Percentiles rank a stretch among this genome's conserved stretches.
These are phyloP conservation scores for Backusella sp. DNA, from an alignment of 192 early-diverging fungal genomes.

Conservation along the genomic window DNA sequence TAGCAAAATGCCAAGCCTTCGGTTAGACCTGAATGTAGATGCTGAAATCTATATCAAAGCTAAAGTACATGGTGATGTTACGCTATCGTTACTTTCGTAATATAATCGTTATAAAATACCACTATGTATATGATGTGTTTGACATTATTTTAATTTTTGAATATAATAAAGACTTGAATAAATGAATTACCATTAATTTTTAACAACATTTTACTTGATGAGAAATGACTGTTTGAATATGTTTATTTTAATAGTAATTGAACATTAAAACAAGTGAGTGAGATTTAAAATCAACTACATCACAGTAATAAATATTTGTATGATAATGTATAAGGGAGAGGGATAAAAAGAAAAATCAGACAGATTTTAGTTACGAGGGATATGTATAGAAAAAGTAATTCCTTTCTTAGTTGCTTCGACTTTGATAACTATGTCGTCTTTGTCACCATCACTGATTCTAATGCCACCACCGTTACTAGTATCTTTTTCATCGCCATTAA, in stretches of 20 bases:
- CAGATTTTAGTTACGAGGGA: conserved; percentile 15
- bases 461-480: not conserved
- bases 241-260: not conserved
- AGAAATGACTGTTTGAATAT: not conserved
- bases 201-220: not conserved
- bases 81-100: conserved; percentile 12
- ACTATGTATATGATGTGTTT: not conserved
- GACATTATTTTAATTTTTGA: not conserved
- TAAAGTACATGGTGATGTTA: conserved; percentile 21
- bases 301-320: too few species aligned
- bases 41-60: conserved; percentile 13
- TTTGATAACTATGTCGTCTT: conserved; percentile 18
- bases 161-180: not conserved
- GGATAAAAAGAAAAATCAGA: not conserved
- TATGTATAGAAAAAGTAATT: conserved; percentile 22
- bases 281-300: too few species aligned
- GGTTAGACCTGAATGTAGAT: conserved; percentile 20
- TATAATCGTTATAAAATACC: not conserved
- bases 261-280: not conserved
- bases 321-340: too few species aligned
- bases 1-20: conserved; percentile 12
- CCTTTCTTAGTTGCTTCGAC: conserved; percentile 25
- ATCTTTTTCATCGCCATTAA: not conserved
- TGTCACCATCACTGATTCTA: not conserved
- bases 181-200: not conserved